Percentiles rank a stretch among this genome's conserved stretches.
Conservation (phyloP, 306 rosid genomes). For the Cicer chorassanicum region DNA sequence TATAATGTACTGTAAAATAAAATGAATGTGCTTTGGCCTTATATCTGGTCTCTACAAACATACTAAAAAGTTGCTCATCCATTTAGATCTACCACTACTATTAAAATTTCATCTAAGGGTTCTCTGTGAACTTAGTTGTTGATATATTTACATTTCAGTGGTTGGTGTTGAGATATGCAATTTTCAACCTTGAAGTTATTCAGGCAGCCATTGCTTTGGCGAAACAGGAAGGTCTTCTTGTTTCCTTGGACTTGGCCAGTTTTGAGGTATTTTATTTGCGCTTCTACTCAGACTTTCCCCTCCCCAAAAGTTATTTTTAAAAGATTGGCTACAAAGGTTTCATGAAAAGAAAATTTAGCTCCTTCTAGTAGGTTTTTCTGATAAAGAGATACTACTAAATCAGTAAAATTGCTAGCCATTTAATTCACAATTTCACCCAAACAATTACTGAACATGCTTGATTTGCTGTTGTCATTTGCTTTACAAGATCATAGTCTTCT, state of each 20-base stretch:
- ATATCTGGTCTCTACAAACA: conserved; percentile 1
- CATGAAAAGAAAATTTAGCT: conserved; percentile 8
- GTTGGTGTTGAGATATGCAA: conserved; percentile 81
- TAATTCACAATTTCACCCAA: neutral
- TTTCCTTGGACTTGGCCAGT: conserved; percentile 97
- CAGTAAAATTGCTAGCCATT: neutral
- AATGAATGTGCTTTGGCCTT: conserved; percentile 23
- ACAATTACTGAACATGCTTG: conserved; percentile 9
- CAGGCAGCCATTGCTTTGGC: conserved; percentile 81
- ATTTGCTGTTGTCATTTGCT: neutral
- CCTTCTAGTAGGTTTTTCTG: neutral
- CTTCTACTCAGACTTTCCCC: conserved; percentile 3
- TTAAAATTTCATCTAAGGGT: conserved; percentile 38
- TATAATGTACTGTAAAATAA: neutral
- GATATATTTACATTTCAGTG: conserved; percentile 68
- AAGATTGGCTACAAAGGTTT: neutral
- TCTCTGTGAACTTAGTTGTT: conserved; percentile 46
- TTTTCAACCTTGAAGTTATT: conserved; percentile 81
- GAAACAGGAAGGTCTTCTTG: conserved; percentile 81
- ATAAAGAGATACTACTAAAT: neutral
- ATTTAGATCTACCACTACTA: conserved; percentile 41
- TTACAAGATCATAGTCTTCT: neutral
- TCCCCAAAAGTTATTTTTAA: neutral
- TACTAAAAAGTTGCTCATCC: conserved; percentile 19
- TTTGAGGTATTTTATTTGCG: conserved; percentile 75